Conservation (phyloP, 2,329 filamentous ascomycete species). For the Verticillium zaregamsianum region DNA sequence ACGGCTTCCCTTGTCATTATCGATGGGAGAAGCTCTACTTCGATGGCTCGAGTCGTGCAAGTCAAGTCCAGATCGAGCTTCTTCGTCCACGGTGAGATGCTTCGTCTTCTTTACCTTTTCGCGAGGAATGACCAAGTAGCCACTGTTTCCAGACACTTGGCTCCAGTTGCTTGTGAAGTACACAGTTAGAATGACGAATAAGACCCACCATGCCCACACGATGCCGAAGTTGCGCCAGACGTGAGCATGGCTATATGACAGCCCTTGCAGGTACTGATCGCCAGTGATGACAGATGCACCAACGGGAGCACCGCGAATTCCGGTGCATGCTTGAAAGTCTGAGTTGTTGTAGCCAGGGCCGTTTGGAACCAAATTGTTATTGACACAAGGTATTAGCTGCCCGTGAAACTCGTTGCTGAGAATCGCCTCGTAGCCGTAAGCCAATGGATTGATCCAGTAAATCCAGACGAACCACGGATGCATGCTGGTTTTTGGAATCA, state of each 20-base stretch:
- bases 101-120: constrained; percentile 42
- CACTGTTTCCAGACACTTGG: constrained; percentile 44
- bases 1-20: constrained; percentile 10
- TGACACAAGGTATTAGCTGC: constrained; percentile 47
- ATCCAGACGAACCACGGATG: constrained; percentile 61
- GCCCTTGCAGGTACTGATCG: constrained; percentile 51
- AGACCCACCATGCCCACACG: constrained; percentile 58
- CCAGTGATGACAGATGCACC: constrained; percentile 48
- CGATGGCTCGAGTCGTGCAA: constrained; percentile 41
- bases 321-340: constrained; percentile 48
- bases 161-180: constrained; percentile 54
- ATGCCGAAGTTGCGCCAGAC: constrained; percentile 60
- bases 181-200: constrained; percentile 57
- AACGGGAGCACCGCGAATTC: constrained; percentile 48
- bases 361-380: constrained; percentile 44
- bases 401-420: constrained; percentile 68
- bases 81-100: constrained; percentile 40
- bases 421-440: constrained; percentile 65
- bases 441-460: constrained; percentile 62
- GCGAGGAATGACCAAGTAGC: constrained; percentile 57
- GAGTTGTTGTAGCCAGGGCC: constrained; percentile 41
- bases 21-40: constrained; percentile 20
- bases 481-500: constrained; percentile 59
- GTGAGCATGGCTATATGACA: constrained; percentile 48
- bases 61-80: constrained; percentile 28